Percentiles rank a stretch among this genome's conserved stretches.
Conservation (phyloP, 2,329 filamentous ascomycete genomes). For the Colletotrichum tamarilloi region DNA sequence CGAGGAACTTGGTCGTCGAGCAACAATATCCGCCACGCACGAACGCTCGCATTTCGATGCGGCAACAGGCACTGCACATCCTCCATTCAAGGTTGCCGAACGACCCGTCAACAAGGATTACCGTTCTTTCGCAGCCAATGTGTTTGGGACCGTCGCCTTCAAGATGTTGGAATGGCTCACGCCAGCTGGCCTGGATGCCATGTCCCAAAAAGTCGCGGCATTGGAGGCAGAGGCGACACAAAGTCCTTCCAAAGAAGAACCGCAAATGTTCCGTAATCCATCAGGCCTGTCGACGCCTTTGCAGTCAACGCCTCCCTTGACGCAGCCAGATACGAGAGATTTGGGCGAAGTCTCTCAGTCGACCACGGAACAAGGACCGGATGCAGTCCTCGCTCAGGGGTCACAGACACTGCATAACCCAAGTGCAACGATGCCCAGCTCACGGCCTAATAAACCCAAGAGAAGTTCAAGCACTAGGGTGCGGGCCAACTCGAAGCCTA, state of each 20-base stretch:
- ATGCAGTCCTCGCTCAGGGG: slow-evolving; percentile 9
- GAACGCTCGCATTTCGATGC: slow-evolving; percentile 35
- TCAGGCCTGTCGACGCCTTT: slow-evolving; percentile 29
- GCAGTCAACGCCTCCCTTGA: slow-evolving; percentile 20
- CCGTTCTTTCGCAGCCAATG: slow-evolving; percentile 69
- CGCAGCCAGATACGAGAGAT: slow-evolving; percentile 36
- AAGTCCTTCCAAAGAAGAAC: slow-evolving; percentile 11
- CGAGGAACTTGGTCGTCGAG: slow-evolving; percentile 1
- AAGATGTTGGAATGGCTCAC: slow-evolving; percentile 80
- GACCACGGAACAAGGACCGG: slow-evolving; percentile 10
- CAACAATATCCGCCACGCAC: not conserved
- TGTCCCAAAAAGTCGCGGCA: slow-evolving; percentile 53
- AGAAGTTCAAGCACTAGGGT: slow-evolving; percentile 40
- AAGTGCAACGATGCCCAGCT: slow-evolving; percentile 4
- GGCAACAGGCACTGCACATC: slow-evolving; percentile 28
- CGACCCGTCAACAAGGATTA: slow-evolving; percentile 64
- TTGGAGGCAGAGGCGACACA: slow-evolving; percentile 42
- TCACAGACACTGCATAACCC: slow-evolving; percentile 28
- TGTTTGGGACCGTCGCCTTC: slow-evolving; percentile 74
- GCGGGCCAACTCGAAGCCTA: slow-evolving; percentile 43
- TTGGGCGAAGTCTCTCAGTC: slow-evolving; percentile 32
- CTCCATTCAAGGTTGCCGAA: slow-evolving; percentile 54
- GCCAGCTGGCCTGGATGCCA: slow-evolving; percentile 63
- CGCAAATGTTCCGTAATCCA: slow-evolving; percentile 18
- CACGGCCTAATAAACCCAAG: slow-evolving; percentile 24